Evolutionary conservation across 768 basidiomycete species (phyloP), one percentile per base, ranked within the genome.

Genomic region (Lentinus tigrinus): DNA sequence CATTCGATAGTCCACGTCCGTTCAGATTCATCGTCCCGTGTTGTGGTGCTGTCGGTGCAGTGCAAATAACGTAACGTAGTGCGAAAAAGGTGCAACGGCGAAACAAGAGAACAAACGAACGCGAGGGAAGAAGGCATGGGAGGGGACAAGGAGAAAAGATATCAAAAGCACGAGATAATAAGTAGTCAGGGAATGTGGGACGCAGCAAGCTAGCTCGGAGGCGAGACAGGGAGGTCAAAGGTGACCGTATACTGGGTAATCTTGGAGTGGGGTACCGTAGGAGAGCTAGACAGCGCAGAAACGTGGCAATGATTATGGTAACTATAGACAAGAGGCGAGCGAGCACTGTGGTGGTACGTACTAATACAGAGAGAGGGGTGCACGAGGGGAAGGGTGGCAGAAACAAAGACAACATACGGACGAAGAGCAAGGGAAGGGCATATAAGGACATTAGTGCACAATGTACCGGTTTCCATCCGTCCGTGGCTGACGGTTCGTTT

Each of bases 1-100:
- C 60, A 61, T 54, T 64, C 63, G 59, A 57, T 54, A 60, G 62
- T 65, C 65, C 62, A 65, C 59, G 65, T 65, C 65, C 59, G 58
- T 65, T 59, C 55, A 47, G 62, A 52, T 52, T 62, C 57, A 60
- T 60, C 55, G 65, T 65, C 62, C 63, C 62, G 59, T 60, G 56
- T 57, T 60, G 56, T 57, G 51, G 40, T 44, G 47, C 51, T 43
- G n/a, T 14, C 38, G 38, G 37, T 38, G 39, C 51, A 52, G 34
- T 43, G 51, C 37, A 40, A n/a, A 7, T 46, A 52, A 43, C 38
- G 51, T 51, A 51, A 39, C 50, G 56, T 62, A 58, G 28, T 27
- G 51, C 46, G 49, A 43, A 54, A 42, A 26, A 52, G 26, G 52
- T 28, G 34, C 38, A 23, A 23, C 11, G 21, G 28, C 19, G 36